Percentiles rank a stretch among this genome's conserved stretches.
These are phyloP conservation scores for Zoysia japonica DNA, from an alignment of 176 grass and related monocot genomes.

Conservation along the genomic window DNA sequence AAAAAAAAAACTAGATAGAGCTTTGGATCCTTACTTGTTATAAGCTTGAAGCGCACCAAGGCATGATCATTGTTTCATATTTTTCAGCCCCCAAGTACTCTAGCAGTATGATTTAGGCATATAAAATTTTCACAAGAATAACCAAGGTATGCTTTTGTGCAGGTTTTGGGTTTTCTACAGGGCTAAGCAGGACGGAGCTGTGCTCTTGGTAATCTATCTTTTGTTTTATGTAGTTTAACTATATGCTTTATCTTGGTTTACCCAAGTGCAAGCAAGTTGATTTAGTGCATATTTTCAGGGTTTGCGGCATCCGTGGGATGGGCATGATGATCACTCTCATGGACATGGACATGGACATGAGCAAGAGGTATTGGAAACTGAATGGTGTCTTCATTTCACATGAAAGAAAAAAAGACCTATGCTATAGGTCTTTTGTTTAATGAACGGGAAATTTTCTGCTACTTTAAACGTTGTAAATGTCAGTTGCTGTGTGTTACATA, in stretches of 20 bases:
- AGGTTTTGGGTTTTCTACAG: constrained; percentile 99
- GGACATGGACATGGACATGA: constrained; percentile 52
- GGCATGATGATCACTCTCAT: constrained; percentile 78
- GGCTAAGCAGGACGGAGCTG: constrained; percentile 90
- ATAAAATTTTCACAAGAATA: not conserved
- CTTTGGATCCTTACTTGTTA: no score
- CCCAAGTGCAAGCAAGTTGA: not conserved
- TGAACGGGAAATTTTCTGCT: not conserved
- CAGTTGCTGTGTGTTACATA: not conserved
- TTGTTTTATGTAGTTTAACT: not conserved
- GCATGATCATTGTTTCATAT: no score
- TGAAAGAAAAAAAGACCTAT: not conserved
- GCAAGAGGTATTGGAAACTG: constrained; percentile 51
- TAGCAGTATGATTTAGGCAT: not conserved
- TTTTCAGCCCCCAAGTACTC: no score
- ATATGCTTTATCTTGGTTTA: constrained; percentile 11
- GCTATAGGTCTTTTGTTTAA: not conserved
- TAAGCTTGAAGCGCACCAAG: no score
- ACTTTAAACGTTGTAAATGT: not conserved
- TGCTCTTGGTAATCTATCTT: constrained; percentile 64
- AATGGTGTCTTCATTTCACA: not conserved
- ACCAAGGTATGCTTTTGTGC: constrained; percentile 8
- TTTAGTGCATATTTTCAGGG: constrained; percentile 48
- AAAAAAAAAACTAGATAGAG: no score
- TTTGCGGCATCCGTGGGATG: constrained; percentile 92